Evolutionary conservation across 306 rosid species (phyloP).

Genomic region (Prinsepia uniflora): DNA sequence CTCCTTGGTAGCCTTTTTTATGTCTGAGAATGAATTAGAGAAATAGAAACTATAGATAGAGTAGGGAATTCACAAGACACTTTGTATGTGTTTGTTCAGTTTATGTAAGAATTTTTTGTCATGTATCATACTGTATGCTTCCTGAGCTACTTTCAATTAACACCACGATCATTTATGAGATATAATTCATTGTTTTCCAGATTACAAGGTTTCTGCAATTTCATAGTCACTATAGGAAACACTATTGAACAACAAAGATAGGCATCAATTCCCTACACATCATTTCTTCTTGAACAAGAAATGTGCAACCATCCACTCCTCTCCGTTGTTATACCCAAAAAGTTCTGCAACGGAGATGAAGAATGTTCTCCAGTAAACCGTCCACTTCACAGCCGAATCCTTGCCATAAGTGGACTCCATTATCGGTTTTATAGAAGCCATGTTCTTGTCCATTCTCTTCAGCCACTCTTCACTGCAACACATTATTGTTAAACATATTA

Average conservation of each 20-base stretch:
- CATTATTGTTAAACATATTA: conserved; percentile 3
- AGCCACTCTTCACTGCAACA: conserved; percentile 94
- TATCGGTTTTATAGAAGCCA: conserved; percentile 52
- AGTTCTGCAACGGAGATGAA: conserved; percentile 88
- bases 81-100: not conserved
- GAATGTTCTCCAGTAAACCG: conserved; percentile 90
- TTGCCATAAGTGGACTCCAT: conserved; percentile 86
- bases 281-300: conserved; percentile 72
- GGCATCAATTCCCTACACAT: not conserved
- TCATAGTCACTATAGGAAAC: not conserved
- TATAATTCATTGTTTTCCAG: no score
- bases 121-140: not conserved
- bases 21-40: not conserved
- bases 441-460: conserved; percentile 71
- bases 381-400: conserved; percentile 84
- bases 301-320: conserved; percentile 89
- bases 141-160: not conserved
- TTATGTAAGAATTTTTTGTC: not conserved
- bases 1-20: not conserved
- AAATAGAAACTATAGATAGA: not conserved
- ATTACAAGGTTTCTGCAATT: not conserved
- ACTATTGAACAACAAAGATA: not conserved
- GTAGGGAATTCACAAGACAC: no score
- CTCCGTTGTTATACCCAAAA: conserved; percentile 76
- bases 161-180: not conserved